A percentile compares a stretch with the other conserved stretches of the same genome.
These are phyloP conservation scores for Rhizophlyctis rosea DNA, from an alignment of 192 early-diverging fungal genomes.

Conservation along the genomic window DNA sequence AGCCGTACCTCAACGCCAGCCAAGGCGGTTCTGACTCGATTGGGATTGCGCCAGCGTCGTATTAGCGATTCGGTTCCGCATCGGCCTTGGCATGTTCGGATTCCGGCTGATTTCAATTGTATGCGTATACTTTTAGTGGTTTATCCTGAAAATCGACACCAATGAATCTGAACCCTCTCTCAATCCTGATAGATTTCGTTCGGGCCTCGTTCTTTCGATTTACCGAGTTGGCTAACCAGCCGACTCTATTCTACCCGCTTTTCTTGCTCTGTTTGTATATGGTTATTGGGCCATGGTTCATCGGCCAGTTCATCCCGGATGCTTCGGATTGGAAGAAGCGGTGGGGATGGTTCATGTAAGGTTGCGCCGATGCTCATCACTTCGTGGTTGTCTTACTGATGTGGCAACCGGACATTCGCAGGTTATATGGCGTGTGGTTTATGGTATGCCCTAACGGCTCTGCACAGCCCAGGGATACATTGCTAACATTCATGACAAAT, in stretches of 20 bases:
- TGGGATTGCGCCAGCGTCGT: neutral
- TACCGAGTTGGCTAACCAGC: constrained; percentile 42
- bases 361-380: too few relatives aligned
- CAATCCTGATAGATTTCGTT: constrained; percentile 11
- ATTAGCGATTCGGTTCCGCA: constrained; percentile 7
- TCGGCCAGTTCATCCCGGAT: constrained; percentile 64
- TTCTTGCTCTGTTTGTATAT: constrained; percentile 40
- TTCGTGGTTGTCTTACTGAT: too few relatives aligned
- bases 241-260: constrained; percentile 55
- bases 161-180: too few relatives aligned
- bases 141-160: too few relatives aligned
- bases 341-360: constrained; percentile 20
- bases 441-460: too few relatives aligned
- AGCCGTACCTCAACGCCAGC: neutral
- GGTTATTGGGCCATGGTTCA: constrained; percentile 63
- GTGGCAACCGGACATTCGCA: too few relatives aligned
- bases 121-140: too few relatives aligned
- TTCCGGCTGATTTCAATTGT: neutral
- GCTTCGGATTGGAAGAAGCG: constrained; percentile 1
- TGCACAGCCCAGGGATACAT: too few relatives aligned
- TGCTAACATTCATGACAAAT: too few relatives aligned
- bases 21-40: neutral
- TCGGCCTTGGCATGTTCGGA: neutral
- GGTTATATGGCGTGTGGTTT: constrained; percentile 26
- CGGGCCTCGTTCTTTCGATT: constrained; percentile 25